Conservation (phyloP, 2,329 filamentous ascomycete species). For the Fusarium nurragi region DNA sequence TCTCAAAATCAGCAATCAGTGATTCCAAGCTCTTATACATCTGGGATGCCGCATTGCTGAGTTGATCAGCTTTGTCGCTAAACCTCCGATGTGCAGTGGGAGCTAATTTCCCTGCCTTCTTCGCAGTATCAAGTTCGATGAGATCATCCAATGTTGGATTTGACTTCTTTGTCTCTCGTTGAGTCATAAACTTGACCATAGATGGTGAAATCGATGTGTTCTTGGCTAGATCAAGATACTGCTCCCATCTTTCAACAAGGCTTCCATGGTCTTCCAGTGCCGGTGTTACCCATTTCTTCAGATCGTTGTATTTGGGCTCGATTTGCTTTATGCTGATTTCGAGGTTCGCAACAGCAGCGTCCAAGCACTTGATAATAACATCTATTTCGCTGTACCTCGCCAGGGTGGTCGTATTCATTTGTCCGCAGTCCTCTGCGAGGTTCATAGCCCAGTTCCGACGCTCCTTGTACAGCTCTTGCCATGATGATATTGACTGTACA, state of each 20-base stretch:
- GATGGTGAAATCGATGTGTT: conserved; percentile 71
- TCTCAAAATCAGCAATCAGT: conserved; percentile 71
- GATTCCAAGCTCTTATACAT: conserved; percentile 70
- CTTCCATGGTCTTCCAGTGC: conserved; percentile 73
- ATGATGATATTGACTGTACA: conserved; percentile 83
- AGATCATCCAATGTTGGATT: conserved; percentile 76
- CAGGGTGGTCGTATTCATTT: conserved; percentile 69
- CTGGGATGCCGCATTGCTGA: conserved; percentile 67
- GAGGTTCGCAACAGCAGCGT: conserved; percentile 87
- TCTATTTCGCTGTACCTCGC: conserved; percentile 77
- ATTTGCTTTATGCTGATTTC: conserved; percentile 77
- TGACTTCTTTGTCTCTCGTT: conserved; percentile 54
- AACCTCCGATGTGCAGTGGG: conserved; percentile 68
- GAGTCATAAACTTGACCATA: conserved; percentile 74
- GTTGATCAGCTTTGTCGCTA: conserved; percentile 65
- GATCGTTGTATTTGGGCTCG: conserved; percentile 75
- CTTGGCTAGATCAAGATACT: conserved; percentile 71
- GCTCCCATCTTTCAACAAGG: conserved; percentile 73
- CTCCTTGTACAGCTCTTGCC: conserved; percentile 85
- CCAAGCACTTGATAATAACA: conserved; percentile 80
- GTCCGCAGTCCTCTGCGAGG: conserved; percentile 73
- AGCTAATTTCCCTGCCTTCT: conserved; percentile 74
- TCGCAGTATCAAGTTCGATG: conserved; percentile 77
- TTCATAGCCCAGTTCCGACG: conserved; percentile 81
- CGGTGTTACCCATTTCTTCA: conserved; percentile 75